A percentile compares a stretch with the other conserved stretches of the same genome.
These are phyloP conservation scores for Sanguinoderma infundibulare DNA, from an alignment of 1,284 basidiomycete genomes.

Conservation along the genomic window DNA sequence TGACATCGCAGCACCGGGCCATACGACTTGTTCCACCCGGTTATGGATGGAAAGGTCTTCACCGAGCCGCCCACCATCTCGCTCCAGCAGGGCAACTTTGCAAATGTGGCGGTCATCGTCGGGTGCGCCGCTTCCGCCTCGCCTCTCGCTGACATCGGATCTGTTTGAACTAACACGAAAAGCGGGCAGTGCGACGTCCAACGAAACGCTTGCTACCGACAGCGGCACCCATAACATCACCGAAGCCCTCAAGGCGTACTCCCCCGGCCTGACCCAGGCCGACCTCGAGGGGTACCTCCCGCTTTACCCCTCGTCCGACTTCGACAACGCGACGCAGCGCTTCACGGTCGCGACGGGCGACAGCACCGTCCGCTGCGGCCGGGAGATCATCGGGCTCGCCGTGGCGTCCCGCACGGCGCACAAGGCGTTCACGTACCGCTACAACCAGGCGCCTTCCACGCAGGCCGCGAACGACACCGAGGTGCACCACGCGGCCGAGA, in stretches of 20 bases:
- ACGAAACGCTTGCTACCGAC: constrained; percentile 54
- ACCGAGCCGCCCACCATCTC: constrained; percentile 50
- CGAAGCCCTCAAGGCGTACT: constrained; percentile 43
- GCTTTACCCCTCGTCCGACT: constrained; percentile 46
- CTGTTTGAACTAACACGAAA: neutral
- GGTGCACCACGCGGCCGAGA: constrained; percentile 58
- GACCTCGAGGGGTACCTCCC: constrained; percentile 44
- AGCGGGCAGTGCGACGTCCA: constrained; percentile 51
- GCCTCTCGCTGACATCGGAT: neutral
- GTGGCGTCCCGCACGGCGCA: constrained; percentile 32
- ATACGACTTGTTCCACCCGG: constrained; percentile 45
- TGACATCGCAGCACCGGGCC: constrained; percentile 35
- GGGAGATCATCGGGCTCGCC: constrained; percentile 49
- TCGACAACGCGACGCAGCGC: constrained; percentile 43
- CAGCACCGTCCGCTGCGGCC: constrained; percentile 50
- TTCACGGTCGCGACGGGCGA: constrained; percentile 53
- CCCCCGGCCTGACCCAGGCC: constrained; percentile 46
- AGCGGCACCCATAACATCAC: constrained; percentile 41
- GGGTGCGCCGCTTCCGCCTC: constrained; percentile 44
- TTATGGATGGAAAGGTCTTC: constrained; percentile 55
- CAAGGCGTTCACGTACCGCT: constrained; percentile 55
- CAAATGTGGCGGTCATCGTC: constrained; percentile 57
- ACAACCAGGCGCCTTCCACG: constrained; percentile 58
- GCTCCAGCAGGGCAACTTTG: constrained; percentile 48
- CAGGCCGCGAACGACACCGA: constrained; percentile 35